Evolutionary conservation across 1,284 basidiomycete genomes (phyloP).

Genomic region (Irpex sp.): DNA sequence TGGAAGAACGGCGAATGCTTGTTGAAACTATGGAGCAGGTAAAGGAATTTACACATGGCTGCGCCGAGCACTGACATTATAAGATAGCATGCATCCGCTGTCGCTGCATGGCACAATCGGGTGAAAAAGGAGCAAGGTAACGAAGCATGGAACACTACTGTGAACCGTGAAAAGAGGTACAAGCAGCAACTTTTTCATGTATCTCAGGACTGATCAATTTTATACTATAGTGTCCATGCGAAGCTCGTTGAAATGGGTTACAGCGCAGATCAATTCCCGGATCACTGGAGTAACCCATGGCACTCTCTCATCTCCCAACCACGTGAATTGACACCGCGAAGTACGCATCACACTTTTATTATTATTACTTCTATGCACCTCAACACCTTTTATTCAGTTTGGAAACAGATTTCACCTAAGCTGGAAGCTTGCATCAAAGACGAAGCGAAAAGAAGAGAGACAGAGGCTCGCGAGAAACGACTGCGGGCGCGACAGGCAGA

Average conservation of each 20-base stretch:
- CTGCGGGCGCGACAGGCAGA: not conserved
- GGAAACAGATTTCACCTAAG: constrained; percentile 7
- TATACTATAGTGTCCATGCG: not conserved
- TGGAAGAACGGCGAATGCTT: not conserved
- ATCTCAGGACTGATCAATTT: no score
- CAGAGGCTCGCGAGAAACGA: not conserved
- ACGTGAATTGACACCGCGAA: not conserved
- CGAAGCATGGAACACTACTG: not conserved
- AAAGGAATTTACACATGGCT: not conserved
- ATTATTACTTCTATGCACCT: not conserved
- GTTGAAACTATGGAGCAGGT: not conserved
- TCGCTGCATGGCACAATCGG: not conserved
- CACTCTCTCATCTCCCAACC: not conserved
- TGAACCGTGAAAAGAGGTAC: not conserved
- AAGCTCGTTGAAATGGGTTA: constrained; percentile 5
- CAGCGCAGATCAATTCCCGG: not conserved
- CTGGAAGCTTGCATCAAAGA: not conserved
- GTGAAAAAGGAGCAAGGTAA: not conserved
- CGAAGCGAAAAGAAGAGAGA: not conserved
- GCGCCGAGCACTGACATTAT: not conserved
- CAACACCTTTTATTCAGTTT: not conserved
- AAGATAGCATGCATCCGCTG: not conserved
- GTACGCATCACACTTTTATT: not conserved
- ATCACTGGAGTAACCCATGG: not conserved
- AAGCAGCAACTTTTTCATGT: not conserved